A percentile compares a stretch with the other conserved stretches of the same genome.
Conservation (phyloP, 306 rosid genomes). For the Pyrus communis region DNA sequence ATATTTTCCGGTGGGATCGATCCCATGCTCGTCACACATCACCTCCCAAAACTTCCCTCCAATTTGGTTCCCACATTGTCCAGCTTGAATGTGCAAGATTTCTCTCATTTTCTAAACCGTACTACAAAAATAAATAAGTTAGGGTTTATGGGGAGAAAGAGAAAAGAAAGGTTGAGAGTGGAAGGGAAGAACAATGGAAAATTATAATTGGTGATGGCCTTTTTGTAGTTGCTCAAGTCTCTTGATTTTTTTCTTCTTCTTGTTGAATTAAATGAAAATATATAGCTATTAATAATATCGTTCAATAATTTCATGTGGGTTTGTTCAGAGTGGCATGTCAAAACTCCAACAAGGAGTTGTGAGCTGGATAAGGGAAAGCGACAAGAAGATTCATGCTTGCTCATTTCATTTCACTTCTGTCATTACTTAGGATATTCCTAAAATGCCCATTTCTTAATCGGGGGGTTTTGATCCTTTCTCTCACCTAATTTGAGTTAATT, state of each 20-base stretch:
- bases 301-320: constrained; percentile 67
- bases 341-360: constrained; percentile 38
- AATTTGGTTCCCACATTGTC: constrained; percentile 89
- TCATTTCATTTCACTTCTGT: constrained; percentile 43
- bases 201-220: constrained; percentile 3
- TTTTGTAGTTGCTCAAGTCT: constrained; percentile 33
- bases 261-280: background rate
- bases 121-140: background rate
- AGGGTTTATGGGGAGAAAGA: background rate
- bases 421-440: constrained; percentile 14
- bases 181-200: background rate
- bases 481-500: background rate
- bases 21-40: constrained; percentile 83
- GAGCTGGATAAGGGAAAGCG: constrained; percentile 70
- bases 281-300: background rate
- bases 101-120: constrained; percentile 59
- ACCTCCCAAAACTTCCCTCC: constrained; percentile 94
- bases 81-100: constrained; percentile 82
- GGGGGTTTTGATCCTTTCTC: background rate
- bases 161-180: background rate
- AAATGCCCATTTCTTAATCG: constrained; percentile 17
- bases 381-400: constrained; percentile 50
- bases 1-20: constrained; percentile 61
- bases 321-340: constrained; percentile 53
- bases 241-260: constrained; percentile 10